These are phyloP conservation scores for Entonaema liquescens DNA, from an alignment of 495 filamentous ascomycete species.

Conservation along the genomic window DNA sequence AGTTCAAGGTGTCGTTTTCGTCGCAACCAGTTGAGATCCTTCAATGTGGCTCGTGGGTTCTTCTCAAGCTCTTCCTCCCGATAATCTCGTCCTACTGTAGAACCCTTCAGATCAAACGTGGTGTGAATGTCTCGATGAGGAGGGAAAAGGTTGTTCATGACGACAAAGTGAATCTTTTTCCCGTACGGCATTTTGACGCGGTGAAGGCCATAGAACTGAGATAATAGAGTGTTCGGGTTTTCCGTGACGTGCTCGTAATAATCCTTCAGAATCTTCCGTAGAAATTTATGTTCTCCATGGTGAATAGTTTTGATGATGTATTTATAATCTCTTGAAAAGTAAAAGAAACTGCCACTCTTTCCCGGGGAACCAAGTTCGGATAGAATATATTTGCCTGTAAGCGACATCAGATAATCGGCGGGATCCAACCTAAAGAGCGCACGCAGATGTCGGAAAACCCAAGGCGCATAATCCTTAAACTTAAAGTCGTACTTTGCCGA, in stretches of 20 bases:
- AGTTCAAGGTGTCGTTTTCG: conserved; percentile 86
- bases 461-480: conserved; percentile 99
- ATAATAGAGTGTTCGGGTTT: conserved; percentile 95
- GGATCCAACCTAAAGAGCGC: conserved; percentile 91
- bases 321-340: conserved; percentile 99
- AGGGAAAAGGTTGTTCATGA: conserved; percentile 99
- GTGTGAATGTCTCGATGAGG: conserved; percentile 97
- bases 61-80: conserved; percentile 85
- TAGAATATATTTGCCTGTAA: conserved; percentile 98
- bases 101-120: conserved; percentile 98
- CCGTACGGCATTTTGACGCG: conserved; percentile 98
- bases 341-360: conserved; percentile 99
- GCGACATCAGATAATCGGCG: conserved; percentile 96
- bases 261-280: conserved; percentile 88
- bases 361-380: conserved; percentile 97
- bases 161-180: conserved; percentile 98
- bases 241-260: conserved; percentile 93
- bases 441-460: conserved; percentile 96
- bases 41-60: conserved; percentile 92
- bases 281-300: conserved; percentile 93
- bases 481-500: conserved; percentile 99
- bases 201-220: conserved; percentile 97
- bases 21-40: conserved; percentile 96
- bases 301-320: conserved; percentile 99
- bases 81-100: conserved; percentile 90